Evolutionary conservation across 2,329 filamentous ascomycete species (phyloP).

Genomic region (Myotisia sp.): DNA sequence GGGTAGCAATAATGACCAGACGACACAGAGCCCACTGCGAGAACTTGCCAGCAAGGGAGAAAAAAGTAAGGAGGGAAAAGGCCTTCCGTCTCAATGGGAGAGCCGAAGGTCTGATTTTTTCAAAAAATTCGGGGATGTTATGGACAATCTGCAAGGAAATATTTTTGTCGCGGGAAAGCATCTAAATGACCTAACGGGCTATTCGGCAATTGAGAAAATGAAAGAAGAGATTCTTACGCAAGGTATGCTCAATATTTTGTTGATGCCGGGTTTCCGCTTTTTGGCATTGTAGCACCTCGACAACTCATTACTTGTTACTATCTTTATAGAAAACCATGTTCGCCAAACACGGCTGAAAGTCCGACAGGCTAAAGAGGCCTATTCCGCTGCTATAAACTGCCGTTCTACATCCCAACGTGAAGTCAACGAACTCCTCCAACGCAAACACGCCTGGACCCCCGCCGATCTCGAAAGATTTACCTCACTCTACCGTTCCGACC

Average conservation of each 20-base stretch:
- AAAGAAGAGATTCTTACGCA: conserved; percentile 61
- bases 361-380: conserved; percentile 55
- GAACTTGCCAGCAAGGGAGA: neutral
- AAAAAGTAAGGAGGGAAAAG: neutral
- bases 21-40: neutral
- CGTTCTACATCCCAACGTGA: conserved; percentile 87
- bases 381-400: conserved; percentile 69
- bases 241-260: conserved; percentile 29
- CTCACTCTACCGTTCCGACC: conserved; percentile 76
- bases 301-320: conserved; percentile 9
- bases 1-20: conserved; percentile 1
- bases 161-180: conserved; percentile 73
- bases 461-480: conserved; percentile 89
- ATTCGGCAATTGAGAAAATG: conserved; percentile 75
- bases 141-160: conserved; percentile 81
- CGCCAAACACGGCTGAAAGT: conserved; percentile 47
- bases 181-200: conserved; percentile 88
- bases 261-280: neutral
- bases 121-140: conserved; percentile 53
- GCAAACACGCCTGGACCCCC: conserved; percentile 84
- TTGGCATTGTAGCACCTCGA: neutral
- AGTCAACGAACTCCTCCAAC: conserved; percentile 81
- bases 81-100: conserved; percentile 40
- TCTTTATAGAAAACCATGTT: conserved; percentile 41
- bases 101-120: conserved; percentile 42